These are phyloP conservation scores for Chrysanthemum seticuspe DNA, from an alignment of 129 eudicot species.

Conservation along the genomic window DNA sequence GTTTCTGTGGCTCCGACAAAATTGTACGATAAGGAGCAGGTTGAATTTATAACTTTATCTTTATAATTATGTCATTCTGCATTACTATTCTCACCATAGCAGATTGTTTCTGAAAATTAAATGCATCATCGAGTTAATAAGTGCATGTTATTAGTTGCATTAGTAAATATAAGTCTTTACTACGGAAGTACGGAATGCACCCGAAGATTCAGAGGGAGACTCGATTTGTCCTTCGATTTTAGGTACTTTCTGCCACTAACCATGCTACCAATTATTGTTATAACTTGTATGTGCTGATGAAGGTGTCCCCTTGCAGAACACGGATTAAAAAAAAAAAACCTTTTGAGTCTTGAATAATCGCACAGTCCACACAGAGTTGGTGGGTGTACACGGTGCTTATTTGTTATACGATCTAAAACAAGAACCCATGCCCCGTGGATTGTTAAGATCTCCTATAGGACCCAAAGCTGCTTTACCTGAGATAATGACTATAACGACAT, in stretches of 20 bases:
- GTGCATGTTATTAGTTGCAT: neutral
- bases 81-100: slow-evolving; percentile 1
- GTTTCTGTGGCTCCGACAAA: slow-evolving; percentile 7
- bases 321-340: neutral
- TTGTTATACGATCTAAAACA: neutral
- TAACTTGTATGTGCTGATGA: neutral
- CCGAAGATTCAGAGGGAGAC: slow-evolving; percentile 19
- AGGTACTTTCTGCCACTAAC: slow-evolving; percentile 15
- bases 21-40: too few relatives aligned
- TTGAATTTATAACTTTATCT: too few relatives aligned
- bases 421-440: neutral
- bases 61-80: slow-evolving; percentile 8
- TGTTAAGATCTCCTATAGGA: neutral
- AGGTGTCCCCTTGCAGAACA: slow-evolving; percentile 14
- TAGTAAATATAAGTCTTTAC: neutral
- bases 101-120: neutral
- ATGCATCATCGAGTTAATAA: slow-evolving; percentile 10
- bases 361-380: slow-evolving; percentile 6
- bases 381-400: neutral
- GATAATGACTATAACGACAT: neutral
- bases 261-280: neutral
- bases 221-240: neutral
- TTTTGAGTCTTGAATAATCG: slow-evolving; percentile 4
- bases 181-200: too few relatives aligned
- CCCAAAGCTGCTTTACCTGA: neutral